Percentiles rank a stretch among this genome's conserved stretches.
Evolutionary conservation across 2,329 filamentous ascomycete genomes (phyloP).

Genomic region (Penicillium freii): DNA sequence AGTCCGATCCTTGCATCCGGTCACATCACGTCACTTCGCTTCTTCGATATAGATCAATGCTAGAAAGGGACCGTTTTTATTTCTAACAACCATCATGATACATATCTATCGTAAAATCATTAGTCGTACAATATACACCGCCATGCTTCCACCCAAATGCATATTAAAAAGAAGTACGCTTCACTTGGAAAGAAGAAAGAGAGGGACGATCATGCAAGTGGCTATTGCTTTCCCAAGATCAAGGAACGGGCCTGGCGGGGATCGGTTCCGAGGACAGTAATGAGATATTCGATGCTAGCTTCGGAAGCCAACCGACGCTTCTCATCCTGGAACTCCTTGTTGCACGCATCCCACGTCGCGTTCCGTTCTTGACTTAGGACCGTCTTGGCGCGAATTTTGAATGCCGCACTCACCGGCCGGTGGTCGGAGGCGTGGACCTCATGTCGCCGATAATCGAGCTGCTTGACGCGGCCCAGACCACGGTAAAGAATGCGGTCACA

Average conservation of each 20-base stretch:
- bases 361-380: slow-evolving; percentile 67
- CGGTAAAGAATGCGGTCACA: slow-evolving; percentile 91
- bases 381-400: slow-evolving; percentile 80
- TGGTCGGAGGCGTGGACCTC: slow-evolving; percentile 92
- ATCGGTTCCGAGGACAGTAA: slow-evolving; percentile 59
- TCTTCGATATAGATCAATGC: neutral
- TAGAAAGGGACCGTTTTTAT: neutral
- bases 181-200: slow-evolving; percentile 7
- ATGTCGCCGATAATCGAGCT: slow-evolving; percentile 83
- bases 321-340: slow-evolving; percentile 70
- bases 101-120: slow-evolving; percentile 42
- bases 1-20: neutral
- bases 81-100: slow-evolving; percentile 28
- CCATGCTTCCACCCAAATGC: slow-evolving; percentile 9
- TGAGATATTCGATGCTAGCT: slow-evolving; percentile 67
- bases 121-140: slow-evolving; percentile 35
- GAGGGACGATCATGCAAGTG: neutral
- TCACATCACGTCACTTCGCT: neutral
- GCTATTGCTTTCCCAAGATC: slow-evolving; percentile 31
- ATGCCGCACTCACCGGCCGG: slow-evolving; percentile 81
- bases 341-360: slow-evolving; percentile 68
- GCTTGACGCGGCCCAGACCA: slow-evolving; percentile 75
- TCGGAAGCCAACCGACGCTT: slow-evolving; percentile 66
- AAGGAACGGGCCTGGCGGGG: slow-evolving; percentile 53
- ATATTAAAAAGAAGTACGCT: slow-evolving; percentile 5